Evolutionary conservation across 2,329 filamentous ascomycete species (phyloP).

Genomic region (Talaromyces sp.): DNA sequence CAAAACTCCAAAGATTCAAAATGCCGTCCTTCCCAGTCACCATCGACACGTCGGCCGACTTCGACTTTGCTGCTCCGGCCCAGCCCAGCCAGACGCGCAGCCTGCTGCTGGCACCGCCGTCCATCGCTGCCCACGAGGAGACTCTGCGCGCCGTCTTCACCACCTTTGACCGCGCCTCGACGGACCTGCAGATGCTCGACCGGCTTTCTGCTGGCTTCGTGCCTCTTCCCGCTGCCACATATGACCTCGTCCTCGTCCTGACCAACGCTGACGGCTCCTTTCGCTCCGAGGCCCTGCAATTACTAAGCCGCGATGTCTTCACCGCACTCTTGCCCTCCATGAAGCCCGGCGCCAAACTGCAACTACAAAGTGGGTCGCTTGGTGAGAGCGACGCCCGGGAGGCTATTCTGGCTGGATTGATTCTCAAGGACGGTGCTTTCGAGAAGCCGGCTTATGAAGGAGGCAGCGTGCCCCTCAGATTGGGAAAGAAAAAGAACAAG

Average conservation of each 20-base stretch:
- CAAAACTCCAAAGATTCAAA: neutral
- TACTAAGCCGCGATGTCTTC: slow-evolving; percentile 7
- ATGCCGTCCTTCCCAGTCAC: slow-evolving; percentile 43
- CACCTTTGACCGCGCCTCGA: slow-evolving; percentile 66
- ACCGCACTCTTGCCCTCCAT: slow-evolving; percentile 8
- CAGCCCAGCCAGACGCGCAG: slow-evolving; percentile 46
- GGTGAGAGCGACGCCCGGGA: slow-evolving; percentile 50
- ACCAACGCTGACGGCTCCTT: slow-evolving; percentile 48
- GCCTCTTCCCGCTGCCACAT: slow-evolving; percentile 67
- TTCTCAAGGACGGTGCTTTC: slow-evolving; percentile 58
- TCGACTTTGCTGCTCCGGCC: slow-evolving; percentile 34
- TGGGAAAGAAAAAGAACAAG: slow-evolving; percentile 49
- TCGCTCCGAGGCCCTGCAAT: slow-evolving; percentile 3
- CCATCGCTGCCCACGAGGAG: slow-evolving; percentile 78
- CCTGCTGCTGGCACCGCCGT: slow-evolving; percentile 84
- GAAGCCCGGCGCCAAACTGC: slow-evolving; percentile 12
- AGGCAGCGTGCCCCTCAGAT: slow-evolving; percentile 57
- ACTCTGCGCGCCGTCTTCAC: slow-evolving; percentile 66
- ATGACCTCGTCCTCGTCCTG: slow-evolving; percentile 79
- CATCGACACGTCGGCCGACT: slow-evolving; percentile 54
- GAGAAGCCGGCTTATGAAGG: slow-evolving; percentile 63
- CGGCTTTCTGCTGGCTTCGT: slow-evolving; percentile 78
- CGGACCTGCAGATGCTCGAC: slow-evolving; percentile 97
- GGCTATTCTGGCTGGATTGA: slow-evolving; percentile 75
- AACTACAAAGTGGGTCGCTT: slow-evolving; percentile 62